Conservation (phyloP, 768 basidiomycete species). For the Erythrobasidium yunnanense region DNA sequence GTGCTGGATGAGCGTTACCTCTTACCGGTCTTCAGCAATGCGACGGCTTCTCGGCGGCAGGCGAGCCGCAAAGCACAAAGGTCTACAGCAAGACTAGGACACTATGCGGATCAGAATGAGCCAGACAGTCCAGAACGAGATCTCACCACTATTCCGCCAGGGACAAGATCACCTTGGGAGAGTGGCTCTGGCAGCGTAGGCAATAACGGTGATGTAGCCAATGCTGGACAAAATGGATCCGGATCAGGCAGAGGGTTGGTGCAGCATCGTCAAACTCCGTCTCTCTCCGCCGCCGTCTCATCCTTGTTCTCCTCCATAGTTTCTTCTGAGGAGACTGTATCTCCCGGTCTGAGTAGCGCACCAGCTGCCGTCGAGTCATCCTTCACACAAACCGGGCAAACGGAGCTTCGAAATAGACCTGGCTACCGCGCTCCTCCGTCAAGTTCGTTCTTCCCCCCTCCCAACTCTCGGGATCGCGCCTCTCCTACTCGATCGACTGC, state of each 20-base stretch:
- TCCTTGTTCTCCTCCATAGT: slow-evolving; percentile 14
- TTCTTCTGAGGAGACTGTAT: slow-evolving; percentile 1
- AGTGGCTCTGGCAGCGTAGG: neutral
- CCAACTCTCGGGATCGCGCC: no score
- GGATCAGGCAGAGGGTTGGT: slow-evolving; percentile 18
- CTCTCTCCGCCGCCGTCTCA: slow-evolving; percentile 13
- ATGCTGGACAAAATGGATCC: neutral
- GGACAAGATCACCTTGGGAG: slow-evolving; percentile 3
- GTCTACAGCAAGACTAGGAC: neutral
- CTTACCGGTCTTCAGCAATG: slow-evolving; percentile 49
- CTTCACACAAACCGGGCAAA: no score
- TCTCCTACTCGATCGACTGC: no score
- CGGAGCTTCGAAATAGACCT: no score
- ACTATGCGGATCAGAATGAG: neutral
- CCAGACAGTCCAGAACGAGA: neutral
- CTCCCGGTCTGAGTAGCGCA: no score
- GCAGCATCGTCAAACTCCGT: neutral
- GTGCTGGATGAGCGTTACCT: slow-evolving; percentile 87
- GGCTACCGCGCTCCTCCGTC: no score
- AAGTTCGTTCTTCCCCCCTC: no score
- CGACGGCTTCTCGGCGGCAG: slow-evolving; percentile 31
- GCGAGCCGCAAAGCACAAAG: slow-evolving; percentile 21
- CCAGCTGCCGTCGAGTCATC: no score
- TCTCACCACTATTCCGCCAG: neutral
- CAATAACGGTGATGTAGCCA: neutral